Evolutionary conservation across 2,329 filamentous ascomycete species (phyloP).

Genomic region (Fusarium protoensiforme): DNA sequence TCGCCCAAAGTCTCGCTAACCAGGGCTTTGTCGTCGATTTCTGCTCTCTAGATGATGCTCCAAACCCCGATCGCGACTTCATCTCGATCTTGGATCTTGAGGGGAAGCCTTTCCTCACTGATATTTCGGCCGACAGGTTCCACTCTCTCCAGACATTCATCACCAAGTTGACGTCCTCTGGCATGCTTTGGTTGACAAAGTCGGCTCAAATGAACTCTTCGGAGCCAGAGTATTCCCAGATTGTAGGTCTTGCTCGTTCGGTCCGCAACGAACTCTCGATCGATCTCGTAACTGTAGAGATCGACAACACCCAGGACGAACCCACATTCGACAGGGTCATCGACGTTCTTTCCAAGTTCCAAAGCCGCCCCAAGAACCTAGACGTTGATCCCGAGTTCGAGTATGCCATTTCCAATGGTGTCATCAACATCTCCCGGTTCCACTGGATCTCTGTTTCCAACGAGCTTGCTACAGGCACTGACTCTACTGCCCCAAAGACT

Average conservation of each 20-base stretch:
- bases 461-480: too few species aligned
- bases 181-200: conserved; percentile 1
- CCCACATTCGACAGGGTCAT: neutral
- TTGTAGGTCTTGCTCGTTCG: neutral
- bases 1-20: too few species aligned
- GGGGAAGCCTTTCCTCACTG: too few species aligned
- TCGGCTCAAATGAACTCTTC: conserved; percentile 4
- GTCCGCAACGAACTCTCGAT: conserved; percentile 3
- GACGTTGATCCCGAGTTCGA: conserved; percentile 9
- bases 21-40: too few species aligned
- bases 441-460: too few species aligned
- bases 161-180: neutral
- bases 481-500: conserved; percentile 2
- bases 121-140: too few species aligned
- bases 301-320: neutral
- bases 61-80: too few species aligned
- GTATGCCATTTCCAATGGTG: conserved; percentile 2
- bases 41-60: too few species aligned
- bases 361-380: neutral
- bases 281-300: conserved; percentile 5
- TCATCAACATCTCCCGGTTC: conserved; percentile 2
- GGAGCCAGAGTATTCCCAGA: conserved; percentile 4
- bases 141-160: too few species aligned
- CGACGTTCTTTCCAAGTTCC: conserved; percentile 9
- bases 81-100: too few species aligned